Evolutionary conservation across 2,329 filamentous ascomycete genomes (phyloP), one percentile per base, ranked within the genome.

Genomic region (Dactylellina drechsleri): DNA sequence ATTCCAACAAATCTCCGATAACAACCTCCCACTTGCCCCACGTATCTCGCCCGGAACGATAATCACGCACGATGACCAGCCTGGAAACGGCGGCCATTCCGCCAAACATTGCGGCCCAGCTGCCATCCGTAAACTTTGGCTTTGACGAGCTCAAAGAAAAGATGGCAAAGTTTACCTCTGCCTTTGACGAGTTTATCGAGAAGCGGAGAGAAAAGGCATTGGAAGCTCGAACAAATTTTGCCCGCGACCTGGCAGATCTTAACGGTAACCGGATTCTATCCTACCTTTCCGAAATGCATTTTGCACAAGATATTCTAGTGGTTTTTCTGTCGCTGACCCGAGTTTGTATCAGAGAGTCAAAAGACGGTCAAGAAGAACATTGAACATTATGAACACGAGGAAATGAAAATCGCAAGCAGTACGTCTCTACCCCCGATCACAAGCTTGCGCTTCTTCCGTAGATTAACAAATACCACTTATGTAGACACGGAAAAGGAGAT

Each of bases 81-180:
- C 58, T 75, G 36, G 71, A 75, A 53, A 75, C 71, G 1, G 71
- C 71, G 40, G 65, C 71, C 2, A 65, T 75, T 45, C 71, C 71
- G 52, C 60, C 71, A 20, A 77, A 77, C 52, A 88, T 92, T 84
- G 90, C 89, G 49, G 91, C 93, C 81, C 88, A 88, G 58, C 88
- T 99, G 7, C 95, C 95, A 41, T 92, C 87, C 81, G 91, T 96
- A 82, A 93, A 97, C 83, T 98, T 99, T 82, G 93, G 93, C 71
- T 98, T 98, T 82, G 93, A 98, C 79, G 92, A 97, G 79, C 84
- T 99, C 81, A 93, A 94, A 83, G 92, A 94, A 80, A 91, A 93
- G 83, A 98, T 99, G 95, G 87, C 90, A 64, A 92, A 91, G 77
- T 99, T 99, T 82, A 97, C 91, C 0, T 87, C 88, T 7, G 91